These are phyloP conservation scores for Papiliotrema laurentii DNA, from an alignment of 1,284 basidiomycete genomes.

Conservation along the genomic window DNA sequence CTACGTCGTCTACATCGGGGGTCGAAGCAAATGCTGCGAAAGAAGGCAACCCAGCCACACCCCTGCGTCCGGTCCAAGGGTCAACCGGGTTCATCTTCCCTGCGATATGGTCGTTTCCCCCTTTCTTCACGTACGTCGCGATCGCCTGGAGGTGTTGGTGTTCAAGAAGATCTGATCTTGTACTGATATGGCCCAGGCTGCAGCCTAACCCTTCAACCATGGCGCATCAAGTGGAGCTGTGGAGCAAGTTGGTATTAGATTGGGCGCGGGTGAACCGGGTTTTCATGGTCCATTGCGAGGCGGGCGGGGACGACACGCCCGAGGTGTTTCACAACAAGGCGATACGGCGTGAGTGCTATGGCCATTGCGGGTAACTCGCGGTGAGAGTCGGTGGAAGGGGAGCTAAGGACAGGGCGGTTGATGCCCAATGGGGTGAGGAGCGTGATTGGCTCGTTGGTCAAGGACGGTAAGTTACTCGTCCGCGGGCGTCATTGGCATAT, in stretches of 20 bases:
- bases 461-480: conserved; percentile 34
- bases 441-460: conserved; percentile 36
- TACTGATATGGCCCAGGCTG: conserved; percentile 39
- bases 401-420: conserved; percentile 23
- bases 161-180: neutral
- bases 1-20: too few species aligned
- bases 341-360: conserved; percentile 39
- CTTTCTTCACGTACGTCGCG: conserved; percentile 54
- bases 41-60: conserved; percentile 12
- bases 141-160: neutral
- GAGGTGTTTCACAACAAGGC: conserved; percentile 42
- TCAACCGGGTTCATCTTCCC: conserved; percentile 48
- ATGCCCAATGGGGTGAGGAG: conserved; percentile 26
- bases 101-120: conserved; percentile 53
- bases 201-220: conserved; percentile 53
- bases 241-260: conserved; percentile 49
- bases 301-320: conserved; percentile 21
- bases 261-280: conserved; percentile 48
- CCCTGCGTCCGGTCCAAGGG: conserved; percentile 23
- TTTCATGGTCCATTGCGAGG: conserved; percentile 46
- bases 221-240: conserved; percentile 50
- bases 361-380: neutral
- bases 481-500: neutral
- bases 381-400: neutral
- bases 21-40: too few species aligned